Percentiles rank a stretch among this genome's conserved stretches.
These are phyloP conservation scores for Ilyonectria mors-panacis DNA, from an alignment of 2,329 filamentous ascomycete genomes.

Conservation along the genomic window DNA sequence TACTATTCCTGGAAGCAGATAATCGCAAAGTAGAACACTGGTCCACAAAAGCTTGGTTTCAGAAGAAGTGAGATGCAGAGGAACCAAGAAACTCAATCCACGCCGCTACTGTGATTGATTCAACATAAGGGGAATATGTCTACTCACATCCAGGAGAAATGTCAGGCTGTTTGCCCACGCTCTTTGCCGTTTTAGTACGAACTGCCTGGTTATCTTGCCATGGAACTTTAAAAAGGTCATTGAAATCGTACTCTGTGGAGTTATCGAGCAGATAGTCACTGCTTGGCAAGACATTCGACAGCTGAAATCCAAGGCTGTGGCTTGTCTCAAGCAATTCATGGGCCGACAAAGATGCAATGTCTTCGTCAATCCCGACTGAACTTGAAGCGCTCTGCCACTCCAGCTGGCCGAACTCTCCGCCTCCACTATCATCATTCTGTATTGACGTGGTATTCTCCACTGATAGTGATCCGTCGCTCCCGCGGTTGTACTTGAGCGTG, in stretches of 20 bases:
- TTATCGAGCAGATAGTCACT: not conserved
- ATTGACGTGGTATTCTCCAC: not conserved
- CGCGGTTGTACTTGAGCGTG: not conserved
- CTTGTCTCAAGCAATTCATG: not conserved
- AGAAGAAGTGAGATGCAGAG: not conserved
- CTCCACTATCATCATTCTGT: no score
- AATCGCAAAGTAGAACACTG: not conserved
- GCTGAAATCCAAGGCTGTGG: not conserved
- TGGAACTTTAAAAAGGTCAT: not conserved
- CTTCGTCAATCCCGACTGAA: not conserved
- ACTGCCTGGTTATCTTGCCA: not conserved
- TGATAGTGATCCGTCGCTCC: not conserved
- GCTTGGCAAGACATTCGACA: not conserved
- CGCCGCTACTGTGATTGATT: not conserved
- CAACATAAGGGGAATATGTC: not conserved
- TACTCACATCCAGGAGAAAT: not conserved
- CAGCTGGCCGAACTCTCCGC: not conserved
- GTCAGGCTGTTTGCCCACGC: not conserved
- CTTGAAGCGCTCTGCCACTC: not conserved
- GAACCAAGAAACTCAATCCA: not conserved
- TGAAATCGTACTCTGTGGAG: not conserved
- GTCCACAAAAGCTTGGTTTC: not conserved
- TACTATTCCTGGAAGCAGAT: not conserved
- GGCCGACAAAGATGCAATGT: not conserved
- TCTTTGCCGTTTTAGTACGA: not conserved